Evolutionary conservation across 176 grass and related monocot species (phyloP), one percentile per base, ranked within the genome.

Genomic region (Avena sativa): DNA sequence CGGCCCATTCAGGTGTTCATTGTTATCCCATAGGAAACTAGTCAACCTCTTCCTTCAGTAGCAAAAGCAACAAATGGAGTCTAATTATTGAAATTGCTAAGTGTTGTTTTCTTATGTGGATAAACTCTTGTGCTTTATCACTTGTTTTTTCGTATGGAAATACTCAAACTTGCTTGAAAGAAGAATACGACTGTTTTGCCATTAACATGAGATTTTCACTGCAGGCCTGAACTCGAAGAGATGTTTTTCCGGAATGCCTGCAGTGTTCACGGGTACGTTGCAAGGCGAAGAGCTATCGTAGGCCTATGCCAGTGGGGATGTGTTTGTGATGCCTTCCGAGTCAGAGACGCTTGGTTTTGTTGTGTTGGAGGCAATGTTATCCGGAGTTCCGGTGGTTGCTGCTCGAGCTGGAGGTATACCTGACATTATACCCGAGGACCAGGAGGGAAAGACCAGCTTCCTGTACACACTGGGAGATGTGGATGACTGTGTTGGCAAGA

Each of bases 341-440:
- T 92, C 91, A 32, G 93, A 95, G 84, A 95, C 93, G 2, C 93
- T 95, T 6, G 93, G 93, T 1, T 88, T 92, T 79, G 89, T 95
- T 50, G 93, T 92, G 21, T 65, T 92, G 66, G 93, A 95, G 91
- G 86, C 93, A 16, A 95, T 95, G 91, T 95, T 91, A 36, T 95
- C 93, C 1, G 91, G 93, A 73, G 80, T 92, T 53, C 91, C 91
- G 1, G 93, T 92, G 13, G 89, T 92, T 4, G 93, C 91, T 38
- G 91, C 84, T 53, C 91, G 86, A 8, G 90, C 88, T 36, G 91
- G 93, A 66, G 93, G 90, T 17, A 92, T 92, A 87, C 90, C 86
- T 74, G 93, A 95, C 56, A 92, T 89, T 59, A 92, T 91, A 87
- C 88, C 90, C 15, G 71, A 92, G 70, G 79, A 91, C 67, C 89